Percentiles rank a stretch among this genome's conserved stretches.
phyloP scores from a whole-genome alignment of 2,329 filamentous ascomycete genomes.

The Emergomyces africanus region DNA sequence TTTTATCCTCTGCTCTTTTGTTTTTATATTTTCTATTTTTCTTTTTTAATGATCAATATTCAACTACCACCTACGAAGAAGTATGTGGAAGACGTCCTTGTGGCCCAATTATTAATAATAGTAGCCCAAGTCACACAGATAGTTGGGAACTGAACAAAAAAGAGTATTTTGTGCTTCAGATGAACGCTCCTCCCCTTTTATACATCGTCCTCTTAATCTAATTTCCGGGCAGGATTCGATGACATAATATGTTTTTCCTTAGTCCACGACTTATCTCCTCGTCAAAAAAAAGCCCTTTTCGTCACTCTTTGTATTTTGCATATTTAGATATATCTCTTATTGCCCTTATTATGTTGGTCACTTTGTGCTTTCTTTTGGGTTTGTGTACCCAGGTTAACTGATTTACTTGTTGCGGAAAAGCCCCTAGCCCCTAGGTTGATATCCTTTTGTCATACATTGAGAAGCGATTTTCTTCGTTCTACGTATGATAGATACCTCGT shows the following conservation, averaged over 20 bases:
- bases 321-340: not conserved
- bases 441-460: not conserved
- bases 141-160: not conserved
- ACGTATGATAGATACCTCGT: not conserved
- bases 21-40: not conserved
- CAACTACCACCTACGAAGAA: not conserved
- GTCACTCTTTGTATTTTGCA: not conserved
- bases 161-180: not conserved
- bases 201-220: not conserved
- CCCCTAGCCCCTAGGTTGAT: not conserved
- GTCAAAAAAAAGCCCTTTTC: not conserved
- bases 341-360: not conserved
- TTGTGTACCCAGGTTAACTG: not conserved
- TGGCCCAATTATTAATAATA: not conserved
- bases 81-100: not conserved
- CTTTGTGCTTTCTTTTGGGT: not conserved
- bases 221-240: not conserved
- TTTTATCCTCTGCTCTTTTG: not conserved
- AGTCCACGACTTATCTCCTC: not conserved
- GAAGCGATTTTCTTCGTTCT: not conserved
- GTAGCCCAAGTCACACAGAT: not conserved
- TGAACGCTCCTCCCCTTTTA: not conserved
- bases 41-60: not conserved
- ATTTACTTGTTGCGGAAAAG: not conserved
- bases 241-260: not conserved